A percentile compares a stretch with the other conserved stretches of the same genome.
Conservation (phyloP, 352 stramenopile species). For the Pythium volutum region DNA sequence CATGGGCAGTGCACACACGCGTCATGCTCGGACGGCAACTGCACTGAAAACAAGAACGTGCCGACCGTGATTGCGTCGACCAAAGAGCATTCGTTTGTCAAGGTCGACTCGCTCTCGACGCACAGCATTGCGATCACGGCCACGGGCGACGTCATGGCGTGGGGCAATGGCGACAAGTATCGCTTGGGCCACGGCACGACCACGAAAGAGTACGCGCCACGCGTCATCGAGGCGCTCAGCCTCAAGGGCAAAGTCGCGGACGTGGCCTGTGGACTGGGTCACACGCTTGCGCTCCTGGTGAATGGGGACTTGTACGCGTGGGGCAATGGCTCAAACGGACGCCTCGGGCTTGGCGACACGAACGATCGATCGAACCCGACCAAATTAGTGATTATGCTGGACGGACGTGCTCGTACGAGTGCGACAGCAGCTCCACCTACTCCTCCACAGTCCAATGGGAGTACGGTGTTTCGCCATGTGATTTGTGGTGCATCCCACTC, state of each 20-base stretch:
- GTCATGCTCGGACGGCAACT: conserved; percentile 69
- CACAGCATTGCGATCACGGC: conserved; percentile 74
- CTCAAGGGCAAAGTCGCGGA: conserved; percentile 57
- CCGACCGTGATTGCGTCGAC: conserved; percentile 63
- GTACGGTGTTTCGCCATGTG: conserved; percentile 21
- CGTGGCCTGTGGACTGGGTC: conserved; percentile 60
- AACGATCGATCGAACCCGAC: conserved; percentile 63
- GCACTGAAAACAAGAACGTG: conserved; percentile 76
- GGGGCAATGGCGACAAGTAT: conserved; percentile 85
- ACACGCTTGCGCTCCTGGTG: conserved; percentile 59
- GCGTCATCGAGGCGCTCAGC: conserved; percentile 55
- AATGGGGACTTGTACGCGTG: conserved; percentile 74
- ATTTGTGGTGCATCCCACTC: conserved; percentile 78
- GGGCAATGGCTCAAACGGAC: conserved; percentile 85
- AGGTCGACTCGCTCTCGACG: conserved; percentile 82
- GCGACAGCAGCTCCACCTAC: background rate
- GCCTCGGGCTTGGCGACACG: conserved; percentile 74
- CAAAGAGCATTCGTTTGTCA: conserved; percentile 44
- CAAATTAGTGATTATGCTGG: conserved; percentile 19
- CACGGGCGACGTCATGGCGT: conserved; percentile 65
- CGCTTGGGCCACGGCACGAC: conserved; percentile 70
- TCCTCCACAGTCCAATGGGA: background rate
- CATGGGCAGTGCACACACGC: conserved; percentile 69
- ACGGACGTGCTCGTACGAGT: conserved; percentile 1
- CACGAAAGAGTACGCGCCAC: conserved; percentile 67